Conservation (phyloP, 2,329 filamentous ascomycete species). For the Lachnellula suecica region DNA sequence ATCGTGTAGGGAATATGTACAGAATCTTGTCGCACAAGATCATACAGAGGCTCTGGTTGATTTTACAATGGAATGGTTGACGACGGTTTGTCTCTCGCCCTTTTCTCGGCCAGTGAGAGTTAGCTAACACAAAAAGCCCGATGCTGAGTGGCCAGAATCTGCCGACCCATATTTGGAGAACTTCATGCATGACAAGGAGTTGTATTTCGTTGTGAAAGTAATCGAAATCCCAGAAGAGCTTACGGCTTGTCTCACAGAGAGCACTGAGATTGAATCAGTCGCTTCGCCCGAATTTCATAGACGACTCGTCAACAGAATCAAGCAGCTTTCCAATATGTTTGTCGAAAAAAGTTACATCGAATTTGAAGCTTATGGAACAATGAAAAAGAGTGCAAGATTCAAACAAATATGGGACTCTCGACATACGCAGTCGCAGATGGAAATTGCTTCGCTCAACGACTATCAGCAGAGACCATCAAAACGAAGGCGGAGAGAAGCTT, state of each 20-base stretch:
- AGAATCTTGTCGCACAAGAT: neutral
- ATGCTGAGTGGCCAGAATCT: neutral
- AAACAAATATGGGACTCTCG: neutral
- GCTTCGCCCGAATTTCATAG: neutral
- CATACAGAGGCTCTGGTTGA: neutral
- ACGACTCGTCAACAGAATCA: neutral
- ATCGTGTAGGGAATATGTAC: constrained; percentile 1
- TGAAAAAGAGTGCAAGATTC: neutral
- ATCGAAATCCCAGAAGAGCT: neutral
- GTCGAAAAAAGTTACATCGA: neutral
- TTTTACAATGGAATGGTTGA: constrained; percentile 6
- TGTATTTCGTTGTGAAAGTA: neutral
- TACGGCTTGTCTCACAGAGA: neutral
- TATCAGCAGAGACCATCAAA: neutral
- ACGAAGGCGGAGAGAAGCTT: neutral
- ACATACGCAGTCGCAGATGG: neutral
- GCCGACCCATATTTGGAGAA: neutral
- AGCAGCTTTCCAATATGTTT: neutral
- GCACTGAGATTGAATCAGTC: neutral
- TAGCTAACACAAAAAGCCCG: neutral
- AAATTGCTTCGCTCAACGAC: neutral
- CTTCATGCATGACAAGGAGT: constrained; percentile 2
- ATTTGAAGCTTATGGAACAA: neutral
- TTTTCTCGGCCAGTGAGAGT: neutral
- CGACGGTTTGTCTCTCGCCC: neutral